These are phyloP conservation scores for Globisporangium heterothallicum DNA, from an alignment of 352 stramenopile genomes.

Conservation along the genomic window DNA sequence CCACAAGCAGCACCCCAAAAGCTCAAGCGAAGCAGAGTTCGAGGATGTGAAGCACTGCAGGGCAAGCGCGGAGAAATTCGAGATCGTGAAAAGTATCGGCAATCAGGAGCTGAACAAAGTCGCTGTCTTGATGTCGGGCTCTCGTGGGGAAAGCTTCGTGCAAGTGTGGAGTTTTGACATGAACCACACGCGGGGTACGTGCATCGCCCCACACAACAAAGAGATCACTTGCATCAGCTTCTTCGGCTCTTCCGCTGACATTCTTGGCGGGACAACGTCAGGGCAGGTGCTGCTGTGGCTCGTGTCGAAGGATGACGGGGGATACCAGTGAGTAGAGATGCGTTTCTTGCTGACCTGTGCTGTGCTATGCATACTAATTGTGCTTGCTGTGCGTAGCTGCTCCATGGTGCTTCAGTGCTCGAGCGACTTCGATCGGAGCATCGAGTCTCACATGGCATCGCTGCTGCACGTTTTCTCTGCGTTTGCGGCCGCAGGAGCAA, in stretches of 20 bases:
- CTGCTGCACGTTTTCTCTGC: conserved; percentile 8
- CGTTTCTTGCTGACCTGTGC: not conserved
- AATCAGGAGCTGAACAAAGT: conserved; percentile 47
- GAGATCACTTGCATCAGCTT: conserved; percentile 64
- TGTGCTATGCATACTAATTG: not conserved
- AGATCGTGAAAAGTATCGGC: conserved; percentile 43
- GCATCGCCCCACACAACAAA: conserved; percentile 20
- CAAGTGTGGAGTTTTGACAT: conserved; percentile 76
- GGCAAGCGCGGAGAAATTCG: conserved; percentile 21
- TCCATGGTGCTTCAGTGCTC: conserved; percentile 8
- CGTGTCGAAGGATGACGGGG: conserved; percentile 1
- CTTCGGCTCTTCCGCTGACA: conserved; percentile 31
- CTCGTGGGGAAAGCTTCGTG: conserved; percentile 48
- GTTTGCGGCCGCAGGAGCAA: not conserved
- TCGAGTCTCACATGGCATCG: not conserved
- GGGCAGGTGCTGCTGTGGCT: conserved; percentile 51
- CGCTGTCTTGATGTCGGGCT: conserved; percentile 35
- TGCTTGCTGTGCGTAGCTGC: conserved; percentile 2
- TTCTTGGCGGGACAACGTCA: conserved; percentile 43
- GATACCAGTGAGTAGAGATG: conserved; percentile 9
- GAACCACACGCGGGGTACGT: conserved; percentile 57
- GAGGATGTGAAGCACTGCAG: not conserved
- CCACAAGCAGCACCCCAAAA: not conserved
- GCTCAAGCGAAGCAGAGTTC: not conserved
- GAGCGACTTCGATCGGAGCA: not conserved